Base-by-base conservation (phyloP, 768 basidiomycete species). In the Tricholoma matsutake region DNA sequence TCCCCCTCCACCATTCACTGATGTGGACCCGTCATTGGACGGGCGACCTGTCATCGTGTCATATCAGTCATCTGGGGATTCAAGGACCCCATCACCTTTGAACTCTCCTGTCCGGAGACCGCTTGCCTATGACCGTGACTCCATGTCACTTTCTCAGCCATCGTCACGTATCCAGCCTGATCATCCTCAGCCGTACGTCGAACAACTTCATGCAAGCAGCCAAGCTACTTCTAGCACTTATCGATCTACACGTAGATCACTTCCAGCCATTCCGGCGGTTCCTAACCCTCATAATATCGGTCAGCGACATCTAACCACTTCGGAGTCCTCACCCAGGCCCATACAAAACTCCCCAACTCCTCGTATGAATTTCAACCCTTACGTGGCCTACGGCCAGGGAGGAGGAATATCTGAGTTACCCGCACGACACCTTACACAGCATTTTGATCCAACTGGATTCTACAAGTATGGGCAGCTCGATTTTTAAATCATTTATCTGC, bases 391-490 rank as follows among this genome's bases (percentile, higher is more conserved):
- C 66, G 59, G 35, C 39, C 65, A 64, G 35, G 32, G 31, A 18
- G 61, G 49, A 25, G 45, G 16, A 16, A 20, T 43, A 51, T 41
- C 55, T 14, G 25, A 28, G 11, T 54, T 34, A 3, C 34, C 34
- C 18, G 59, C 57, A 58, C 69, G 14, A 69, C 61, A 41, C 63
- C 61, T 29, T 62, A 61, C 29, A 53, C 63, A 62, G n/a, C 58
- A 57, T 52, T 56, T 67, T 14, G 59, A 64, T 28, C 68, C 81
- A 1, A 63, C 76, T 14, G 75, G 82, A 2, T 79, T 89, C 31
- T 90, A 89, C 75, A 86, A 82, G 88, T 84, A 65, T 54, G 80
- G 6, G 13, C n/a, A 41, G 5, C 8, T 22, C 32, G 11, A 5
- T 22, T 47, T 14, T 32, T 25, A 41, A 32, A 34, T 45, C 4